These are phyloP conservation scores for Kalmusia sp. DNA, from an alignment of 2,329 filamentous ascomycete species.

Conservation along the genomic window DNA sequence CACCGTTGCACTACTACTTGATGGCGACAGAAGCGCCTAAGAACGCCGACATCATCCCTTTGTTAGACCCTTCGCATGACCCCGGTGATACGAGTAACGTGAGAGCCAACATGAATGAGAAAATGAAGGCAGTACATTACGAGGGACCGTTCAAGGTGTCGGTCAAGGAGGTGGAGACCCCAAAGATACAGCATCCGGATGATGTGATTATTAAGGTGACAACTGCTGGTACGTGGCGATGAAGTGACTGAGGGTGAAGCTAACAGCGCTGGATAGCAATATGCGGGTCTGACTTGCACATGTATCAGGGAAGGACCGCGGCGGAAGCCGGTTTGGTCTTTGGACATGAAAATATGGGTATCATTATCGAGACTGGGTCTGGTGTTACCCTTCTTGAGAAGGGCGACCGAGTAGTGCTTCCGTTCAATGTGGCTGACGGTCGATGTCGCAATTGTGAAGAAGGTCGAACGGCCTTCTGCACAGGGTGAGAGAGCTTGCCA, in stretches of 20 bases:
- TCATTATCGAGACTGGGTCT: conserved; percentile 61
- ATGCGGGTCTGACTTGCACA: conserved; percentile 61
- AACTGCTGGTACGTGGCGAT: conserved; percentile 56
- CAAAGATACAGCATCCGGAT: conserved; percentile 68
- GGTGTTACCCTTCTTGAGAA: conserved; percentile 68
- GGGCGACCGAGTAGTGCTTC: conserved; percentile 69
- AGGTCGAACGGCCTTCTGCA: conserved; percentile 70
- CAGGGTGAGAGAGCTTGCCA: conserved; percentile 48
- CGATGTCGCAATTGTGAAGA: conserved; percentile 70
- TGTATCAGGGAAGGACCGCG: conserved; percentile 71
- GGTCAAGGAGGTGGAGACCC: conserved; percentile 66
- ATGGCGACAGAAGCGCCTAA: conserved; percentile 1
- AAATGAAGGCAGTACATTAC: conserved; percentile 70
- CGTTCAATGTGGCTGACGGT: conserved; percentile 70
- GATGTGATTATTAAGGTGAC: conserved; percentile 71
- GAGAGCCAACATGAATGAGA: conserved; percentile 26
- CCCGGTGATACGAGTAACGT: conserved; percentile 9
- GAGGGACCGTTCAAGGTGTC: conserved; percentile 67
- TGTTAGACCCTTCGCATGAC: conserved; percentile 18
- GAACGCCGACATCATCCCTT: conserved; percentile 11
- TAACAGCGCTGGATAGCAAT: conserved; percentile 49
- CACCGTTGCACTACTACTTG: neutral
- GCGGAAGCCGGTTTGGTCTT: conserved; percentile 69
- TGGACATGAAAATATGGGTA: conserved; percentile 68
- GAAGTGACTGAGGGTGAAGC: conserved; percentile 5